These are phyloP conservation scores for Suaeda aralocaspica DNA, from an alignment of 148 eudicot genomes.

Conservation along the genomic window DNA sequence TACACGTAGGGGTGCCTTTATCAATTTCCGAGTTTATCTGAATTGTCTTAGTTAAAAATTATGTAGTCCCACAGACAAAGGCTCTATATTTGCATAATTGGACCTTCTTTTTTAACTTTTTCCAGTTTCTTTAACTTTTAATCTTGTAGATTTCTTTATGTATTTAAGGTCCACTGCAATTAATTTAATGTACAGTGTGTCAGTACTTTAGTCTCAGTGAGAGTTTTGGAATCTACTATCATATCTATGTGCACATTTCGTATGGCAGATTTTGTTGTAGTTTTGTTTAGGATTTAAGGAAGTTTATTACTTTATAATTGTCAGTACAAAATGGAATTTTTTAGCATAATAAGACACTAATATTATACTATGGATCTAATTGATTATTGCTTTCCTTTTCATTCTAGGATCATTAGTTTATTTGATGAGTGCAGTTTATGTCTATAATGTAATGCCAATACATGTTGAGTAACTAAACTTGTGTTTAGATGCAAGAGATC, in stretches of 20 bases:
- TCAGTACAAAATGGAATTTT: neutral
- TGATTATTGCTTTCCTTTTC: neutral
- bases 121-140: neutral
- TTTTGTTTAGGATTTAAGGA: neutral
- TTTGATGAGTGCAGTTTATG: neutral
- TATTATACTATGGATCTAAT: neutral
- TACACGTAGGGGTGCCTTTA: too few species aligned
- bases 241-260: conserved; percentile 7
- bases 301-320: neutral
- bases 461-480: neutral
- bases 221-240: neutral
- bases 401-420: neutral
- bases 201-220: conserved; percentile 2
- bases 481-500: conserved; percentile 17
- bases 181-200: conserved; percentile 1
- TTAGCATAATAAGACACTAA: neutral
- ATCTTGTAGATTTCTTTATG: neutral
- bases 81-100: neutral
- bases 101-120: neutral
- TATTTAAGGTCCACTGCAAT: neutral
- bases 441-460: neutral
- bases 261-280: neutral
- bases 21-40: too few species aligned
- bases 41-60: neutral
- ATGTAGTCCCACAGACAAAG: conserved; percentile 2